Evolutionary conservation across 805 yeast genomes (phyloP), one percentile per base, ranked within the genome.

Genomic region (Wickerhamomyces bisporus): DNA sequence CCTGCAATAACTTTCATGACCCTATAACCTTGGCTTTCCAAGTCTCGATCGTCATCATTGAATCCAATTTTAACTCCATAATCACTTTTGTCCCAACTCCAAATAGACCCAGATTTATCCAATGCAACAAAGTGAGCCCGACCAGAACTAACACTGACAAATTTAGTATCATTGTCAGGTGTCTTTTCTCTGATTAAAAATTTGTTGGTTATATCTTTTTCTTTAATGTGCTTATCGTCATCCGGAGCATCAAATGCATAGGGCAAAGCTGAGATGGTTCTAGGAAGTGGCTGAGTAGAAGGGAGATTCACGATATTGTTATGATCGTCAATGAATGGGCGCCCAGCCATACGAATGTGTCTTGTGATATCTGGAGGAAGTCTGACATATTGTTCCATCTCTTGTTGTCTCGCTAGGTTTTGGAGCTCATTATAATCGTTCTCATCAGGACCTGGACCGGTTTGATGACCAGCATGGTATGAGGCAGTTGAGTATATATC

Each of bases 71-170:
- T 50, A 5, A 76, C 66, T 0, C 82, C 86, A 35, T 50, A 52
- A 9, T 48, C 50, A 1, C 59, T 48, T 7, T 59, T 56, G 53
- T 81, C 88, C 89, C 89, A 82, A 1, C 77, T 66, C 70, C 77
- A 80, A 1, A 83, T 42, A 5, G 61, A 50, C 18, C 73, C 68
- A 1, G 58, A 33, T 11, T 65, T 59, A 44, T 79, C 84, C 32
- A 81, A 55, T 0, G 80, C 88, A 12, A 81, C 57, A 37, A 81
- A 70, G 55, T 81, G 87, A 21, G 71, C 62, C 44, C 91, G 58
- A 0, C 91, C 91, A 30, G 84, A 71, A 15, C 77, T 66, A 3
- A 81, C 65, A 7, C 75, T 65, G 3, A 69, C 51, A 34, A 81
- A 65, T 34, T 61, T 62, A 2, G 58, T 42, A 11, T 57, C 45